phyloP scores from a whole-genome alignment of 805 yeast genomes.

The Ogataea haglerorum region DNA sequence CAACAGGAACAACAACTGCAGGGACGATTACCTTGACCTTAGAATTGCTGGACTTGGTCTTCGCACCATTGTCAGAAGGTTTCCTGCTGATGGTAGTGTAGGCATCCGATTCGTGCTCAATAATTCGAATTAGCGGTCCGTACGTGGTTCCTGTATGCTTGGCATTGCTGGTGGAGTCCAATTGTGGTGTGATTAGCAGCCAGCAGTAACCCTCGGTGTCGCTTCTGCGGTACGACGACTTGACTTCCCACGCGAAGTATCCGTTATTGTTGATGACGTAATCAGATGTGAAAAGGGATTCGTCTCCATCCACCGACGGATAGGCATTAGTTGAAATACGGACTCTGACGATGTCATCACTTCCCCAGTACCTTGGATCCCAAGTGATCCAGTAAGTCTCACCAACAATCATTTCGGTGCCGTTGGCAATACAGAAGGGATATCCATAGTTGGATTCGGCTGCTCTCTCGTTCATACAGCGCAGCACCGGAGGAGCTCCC shows the following conservation, averaged over 20 bases:
- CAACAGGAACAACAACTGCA: slow-evolving; percentile 42
- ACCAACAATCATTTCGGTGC: slow-evolving; percentile 43
- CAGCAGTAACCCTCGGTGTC: slow-evolving; percentile 35
- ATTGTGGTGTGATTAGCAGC: slow-evolving; percentile 38
- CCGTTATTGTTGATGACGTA: slow-evolving; percentile 38
- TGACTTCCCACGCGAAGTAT: slow-evolving; percentile 36
- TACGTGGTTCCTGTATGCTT: slow-evolving; percentile 35
- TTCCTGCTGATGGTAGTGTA: slow-evolving; percentile 32
- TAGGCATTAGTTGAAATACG: slow-evolving; percentile 33
- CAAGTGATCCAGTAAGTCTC: slow-evolving; percentile 40
- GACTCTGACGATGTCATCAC: slow-evolving; percentile 35
- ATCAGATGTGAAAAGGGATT: slow-evolving; percentile 33
- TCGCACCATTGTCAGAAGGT: slow-evolving; percentile 39
- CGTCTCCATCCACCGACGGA: slow-evolving; percentile 34
- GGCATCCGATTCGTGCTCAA: slow-evolving; percentile 32
- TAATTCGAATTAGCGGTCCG: slow-evolving; percentile 40
- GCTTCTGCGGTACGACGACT: slow-evolving; percentile 25
- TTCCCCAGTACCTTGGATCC: slow-evolving; percentile 44
- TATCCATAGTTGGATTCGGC: slow-evolving; percentile 10
- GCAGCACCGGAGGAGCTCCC: slow-evolving; percentile 42
- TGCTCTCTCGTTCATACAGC: slow-evolving; percentile 40
- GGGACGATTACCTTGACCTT: slow-evolving; percentile 37
- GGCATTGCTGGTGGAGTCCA: slow-evolving; percentile 34
- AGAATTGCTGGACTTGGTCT: slow-evolving; percentile 4
- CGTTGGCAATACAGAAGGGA: slow-evolving; percentile 44